phyloP scores from a whole-genome alignment of 2,329 filamentous ascomycete genomes.

The Ceratocystis destructans region DNA sequence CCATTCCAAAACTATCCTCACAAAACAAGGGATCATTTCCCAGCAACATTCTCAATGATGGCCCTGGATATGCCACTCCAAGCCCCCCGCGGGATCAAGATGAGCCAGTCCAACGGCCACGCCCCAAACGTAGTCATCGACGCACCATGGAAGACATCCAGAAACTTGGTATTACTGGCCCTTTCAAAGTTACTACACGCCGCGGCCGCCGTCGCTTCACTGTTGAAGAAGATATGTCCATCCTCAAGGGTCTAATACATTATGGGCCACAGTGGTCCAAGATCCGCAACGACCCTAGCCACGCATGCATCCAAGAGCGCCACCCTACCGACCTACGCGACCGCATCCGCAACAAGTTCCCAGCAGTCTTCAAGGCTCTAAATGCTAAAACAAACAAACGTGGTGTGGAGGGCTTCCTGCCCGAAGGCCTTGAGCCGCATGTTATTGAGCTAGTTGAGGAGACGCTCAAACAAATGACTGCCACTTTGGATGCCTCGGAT shows the following conservation, averaged over 20 bases:
- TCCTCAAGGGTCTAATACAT: slow-evolving; percentile 43
- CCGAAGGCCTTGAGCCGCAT: slow-evolving; percentile 37
- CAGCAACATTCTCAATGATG: slow-evolving; percentile 22
- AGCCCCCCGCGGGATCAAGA: slow-evolving; percentile 26
- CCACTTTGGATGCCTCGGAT: neutral
- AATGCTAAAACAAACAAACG: slow-evolving; percentile 10
- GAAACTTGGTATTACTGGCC: slow-evolving; percentile 45
- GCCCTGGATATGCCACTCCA: slow-evolving; percentile 20
- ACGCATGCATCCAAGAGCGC: slow-evolving; percentile 39
- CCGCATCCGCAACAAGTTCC: slow-evolving; percentile 50
- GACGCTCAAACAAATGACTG: slow-evolving; percentile 28
- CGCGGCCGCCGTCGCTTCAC: slow-evolving; percentile 48
- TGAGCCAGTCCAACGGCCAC: slow-evolving; percentile 24
- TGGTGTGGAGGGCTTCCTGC: slow-evolving; percentile 25
- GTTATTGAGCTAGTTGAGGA: slow-evolving; percentile 38
- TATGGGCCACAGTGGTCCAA: slow-evolving; percentile 53
- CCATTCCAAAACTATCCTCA: slow-evolving; percentile 10
- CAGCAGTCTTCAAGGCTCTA: slow-evolving; percentile 30
- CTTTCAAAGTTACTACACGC: slow-evolving; percentile 48
- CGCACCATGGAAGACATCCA: slow-evolving; percentile 43
- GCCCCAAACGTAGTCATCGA: slow-evolving; percentile 41
- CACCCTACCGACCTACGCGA: slow-evolving; percentile 52
- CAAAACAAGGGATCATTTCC: slow-evolving; percentile 10
- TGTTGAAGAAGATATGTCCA: slow-evolving; percentile 48
- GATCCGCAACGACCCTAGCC: slow-evolving; percentile 47